Conservation (phyloP, 768 basidiomycete genomes). For the Lactarius sp. region DNA sequence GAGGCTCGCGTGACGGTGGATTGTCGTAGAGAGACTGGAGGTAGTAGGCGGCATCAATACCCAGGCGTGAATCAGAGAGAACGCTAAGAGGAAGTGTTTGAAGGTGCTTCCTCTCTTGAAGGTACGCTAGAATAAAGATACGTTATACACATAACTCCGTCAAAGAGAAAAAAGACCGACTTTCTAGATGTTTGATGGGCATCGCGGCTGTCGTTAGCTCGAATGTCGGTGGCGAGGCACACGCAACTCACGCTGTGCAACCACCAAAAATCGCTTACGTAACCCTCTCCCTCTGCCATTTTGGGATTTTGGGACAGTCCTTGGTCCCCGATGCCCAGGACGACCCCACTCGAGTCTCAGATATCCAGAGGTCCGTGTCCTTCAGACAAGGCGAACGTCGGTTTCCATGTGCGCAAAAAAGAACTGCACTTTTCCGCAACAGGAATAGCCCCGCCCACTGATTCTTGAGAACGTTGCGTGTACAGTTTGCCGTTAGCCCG, state of each 20-base stretch:
- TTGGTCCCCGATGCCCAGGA: too few species aligned
- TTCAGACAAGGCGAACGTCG: background rate
- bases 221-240: slow-evolving; percentile 11
- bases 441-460: background rate
- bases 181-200: slow-evolving; percentile 82
- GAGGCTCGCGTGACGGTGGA: slow-evolving; percentile 77
- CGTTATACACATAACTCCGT: background rate
- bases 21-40: slow-evolving; percentile 71
- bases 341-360: too few species aligned
- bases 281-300: background rate
- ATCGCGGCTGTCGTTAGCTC: slow-evolving; percentile 36
- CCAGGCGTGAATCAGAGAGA: slow-evolving; percentile 87
- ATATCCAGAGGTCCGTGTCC: background rate
- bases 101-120: slow-evolving; percentile 83
- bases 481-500: background rate
- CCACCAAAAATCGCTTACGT: slow-evolving; percentile 17
- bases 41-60: slow-evolving; percentile 94
- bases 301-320: background rate
- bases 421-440: background rate
- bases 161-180: slow-evolving; percentile 39
- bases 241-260: background rate
- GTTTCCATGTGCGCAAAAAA: background rate
- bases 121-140: slow-evolving; percentile 51
- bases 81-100: slow-evolving; percentile 76
- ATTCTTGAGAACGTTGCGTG: background rate